Conservation (phyloP, 208 protist genomes). For the Acanthamoeba triangularis region DNA sequence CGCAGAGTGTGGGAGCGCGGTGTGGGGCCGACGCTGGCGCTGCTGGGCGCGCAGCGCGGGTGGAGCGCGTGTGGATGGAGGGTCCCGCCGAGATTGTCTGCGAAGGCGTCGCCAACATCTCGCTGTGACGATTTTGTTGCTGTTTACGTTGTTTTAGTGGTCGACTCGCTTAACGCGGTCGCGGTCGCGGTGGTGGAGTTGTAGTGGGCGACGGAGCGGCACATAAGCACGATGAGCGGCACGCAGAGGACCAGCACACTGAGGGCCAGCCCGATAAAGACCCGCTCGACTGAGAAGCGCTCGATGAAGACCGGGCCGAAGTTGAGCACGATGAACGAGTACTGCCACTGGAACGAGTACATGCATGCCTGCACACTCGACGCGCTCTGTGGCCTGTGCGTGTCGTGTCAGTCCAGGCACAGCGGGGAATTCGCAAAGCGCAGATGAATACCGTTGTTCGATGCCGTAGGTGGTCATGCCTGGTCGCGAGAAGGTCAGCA, state of each 20-base stretch:
- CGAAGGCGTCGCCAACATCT: background rate
- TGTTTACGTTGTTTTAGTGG: background rate
- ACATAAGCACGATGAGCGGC: constrained; percentile 24
- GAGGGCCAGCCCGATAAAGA: constrained; percentile 1
- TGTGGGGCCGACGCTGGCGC: background rate
- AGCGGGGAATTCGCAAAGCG: background rate
- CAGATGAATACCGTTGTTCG: constrained; percentile 16
- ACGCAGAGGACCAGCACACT: constrained; percentile 33
- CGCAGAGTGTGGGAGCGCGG: constrained; percentile 28
- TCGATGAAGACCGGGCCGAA: constrained; percentile 24
- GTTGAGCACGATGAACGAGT: constrained; percentile 54
- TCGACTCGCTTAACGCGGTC: background rate
- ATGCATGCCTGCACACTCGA: constrained; percentile 51
- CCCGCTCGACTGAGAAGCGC: background rate
- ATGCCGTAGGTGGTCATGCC: constrained; percentile 9
- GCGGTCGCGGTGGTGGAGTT: background rate
- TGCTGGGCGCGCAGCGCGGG: background rate
- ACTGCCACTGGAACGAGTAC: constrained; percentile 49
- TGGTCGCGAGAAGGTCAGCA: constrained; percentile 36
- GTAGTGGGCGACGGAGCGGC: background rate
- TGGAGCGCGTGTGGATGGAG: constrained; percentile 16
- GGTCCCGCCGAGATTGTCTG: background rate
- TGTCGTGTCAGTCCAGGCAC: background rate
- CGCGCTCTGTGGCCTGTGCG: constrained; percentile 34
- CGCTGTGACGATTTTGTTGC: background rate